Evolutionary conservation across 495 filamentous ascomycete species (phyloP), one percentile per base, ranked within the genome.

Genomic region (Trichoderma asperelloides): DNA sequence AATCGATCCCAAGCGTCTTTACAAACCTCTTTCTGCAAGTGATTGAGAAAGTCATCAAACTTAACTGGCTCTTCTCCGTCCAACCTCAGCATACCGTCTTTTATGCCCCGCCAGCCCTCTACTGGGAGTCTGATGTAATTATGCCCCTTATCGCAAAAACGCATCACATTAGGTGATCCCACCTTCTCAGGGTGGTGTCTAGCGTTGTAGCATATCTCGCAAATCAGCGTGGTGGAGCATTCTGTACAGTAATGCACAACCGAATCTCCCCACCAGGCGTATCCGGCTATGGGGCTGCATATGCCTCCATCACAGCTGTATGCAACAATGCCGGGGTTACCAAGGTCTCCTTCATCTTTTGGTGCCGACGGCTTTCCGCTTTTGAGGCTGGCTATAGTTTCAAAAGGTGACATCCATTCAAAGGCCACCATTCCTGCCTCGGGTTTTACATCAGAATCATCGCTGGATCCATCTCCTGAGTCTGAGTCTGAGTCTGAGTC

Each of bases 101-200:
- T 73, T 33, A 71, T 62, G n/a, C 72, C 72, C 37, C 66, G 65
- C 72, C 72, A 74, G 4, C 72, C 72, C 65, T 73, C 66, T 30
- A 74, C 68, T 16, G 72, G 72, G 4, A 30, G 66, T 49, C 68
- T 69, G 65, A 74, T 68, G 57, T 73, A 73, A 16, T 66, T 60
- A 64, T 74, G 72, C 40, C 68, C 55, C 27, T 67, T 62, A 1
- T 63, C 67, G 63, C 72, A 74, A 23, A 67, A 70, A 21, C 30
- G 41, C 47, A 40, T 40, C 1, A 37, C 67, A 6, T 47, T 41
- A 8, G 25, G 66, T 47, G 68, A 27, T 65, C 47, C 18, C 18
- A 60, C 43, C 37, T 4, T 62, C 28, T 45, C 41, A n/a, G 51
- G 40, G 41, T 47, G 7, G 8, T 63, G 67, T 37, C 63, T n/a